These are phyloP conservation scores for Camelina sativa DNA, from an alignment of 345 rosid genomes.

Conservation along the genomic window DNA sequence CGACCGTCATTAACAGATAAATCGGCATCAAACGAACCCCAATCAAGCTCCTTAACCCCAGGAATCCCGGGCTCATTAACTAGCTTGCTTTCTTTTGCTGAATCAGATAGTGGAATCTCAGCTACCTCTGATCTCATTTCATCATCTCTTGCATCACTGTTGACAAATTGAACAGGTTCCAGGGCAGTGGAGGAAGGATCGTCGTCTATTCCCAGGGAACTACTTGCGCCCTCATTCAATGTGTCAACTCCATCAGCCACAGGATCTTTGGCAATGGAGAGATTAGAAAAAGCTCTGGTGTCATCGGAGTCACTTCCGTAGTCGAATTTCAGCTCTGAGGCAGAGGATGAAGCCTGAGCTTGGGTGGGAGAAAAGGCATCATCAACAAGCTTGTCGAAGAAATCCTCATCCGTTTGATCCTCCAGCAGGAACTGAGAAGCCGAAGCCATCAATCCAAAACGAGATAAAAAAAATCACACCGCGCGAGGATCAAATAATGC, in stretches of 20 bases:
- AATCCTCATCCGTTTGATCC: slow-evolving; percentile 95
- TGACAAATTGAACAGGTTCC: slow-evolving; percentile 37
- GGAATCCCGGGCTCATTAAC: slow-evolving; percentile 46
- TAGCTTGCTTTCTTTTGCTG: slow-evolving; percentile 28
- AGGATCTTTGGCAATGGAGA: slow-evolving; percentile 49
- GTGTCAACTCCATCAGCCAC: slow-evolving; percentile 40
- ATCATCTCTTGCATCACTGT: slow-evolving; percentile 32
- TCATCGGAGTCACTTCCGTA: slow-evolving; percentile 64
- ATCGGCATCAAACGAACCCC: slow-evolving; percentile 85
- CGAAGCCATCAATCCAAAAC: slow-evolving; percentile 59
- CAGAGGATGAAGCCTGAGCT: slow-evolving; percentile 30
- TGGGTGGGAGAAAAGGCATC: slow-evolving; percentile 50
- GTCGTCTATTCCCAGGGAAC: slow-evolving; percentile 20
- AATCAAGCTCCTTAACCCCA: slow-evolving; percentile 80
- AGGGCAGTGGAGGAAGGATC: slow-evolving; percentile 35
- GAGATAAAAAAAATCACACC: neutral
- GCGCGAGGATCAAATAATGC: slow-evolving; percentile 14
- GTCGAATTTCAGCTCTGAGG: slow-evolving; percentile 32
- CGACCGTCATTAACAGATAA: slow-evolving; percentile 50
- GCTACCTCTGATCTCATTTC: slow-evolving; percentile 42
- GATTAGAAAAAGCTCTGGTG: slow-evolving; percentile 62
- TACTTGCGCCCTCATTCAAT: slow-evolving; percentile 27
- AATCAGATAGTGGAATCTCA: slow-evolving; percentile 30
- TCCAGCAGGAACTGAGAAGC: slow-evolving; percentile 78
- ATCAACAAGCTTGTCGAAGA: slow-evolving; percentile 89